These are phyloP conservation scores for Penium margaritaceum DNA, from an alignment of 139 green algal genomes.

Conservation along the genomic window DNA sequence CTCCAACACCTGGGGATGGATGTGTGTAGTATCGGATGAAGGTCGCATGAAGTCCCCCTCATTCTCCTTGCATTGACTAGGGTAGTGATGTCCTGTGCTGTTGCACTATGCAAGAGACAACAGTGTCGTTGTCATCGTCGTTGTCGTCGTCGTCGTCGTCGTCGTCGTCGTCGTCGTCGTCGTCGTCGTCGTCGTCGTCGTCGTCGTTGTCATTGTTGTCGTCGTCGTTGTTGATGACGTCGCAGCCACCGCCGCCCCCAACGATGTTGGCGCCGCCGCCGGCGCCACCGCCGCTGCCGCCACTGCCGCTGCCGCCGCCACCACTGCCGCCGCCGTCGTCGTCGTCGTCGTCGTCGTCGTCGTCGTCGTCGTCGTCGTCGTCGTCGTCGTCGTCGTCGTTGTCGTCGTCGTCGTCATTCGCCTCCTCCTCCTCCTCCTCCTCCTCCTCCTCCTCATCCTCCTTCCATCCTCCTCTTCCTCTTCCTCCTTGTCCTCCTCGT, in stretches of 20 bases:
- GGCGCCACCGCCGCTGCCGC: no score
- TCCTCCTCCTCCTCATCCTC: background rate
- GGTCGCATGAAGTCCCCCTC: no score
- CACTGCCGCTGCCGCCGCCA: no score
- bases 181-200: background rate
- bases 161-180: background rate
- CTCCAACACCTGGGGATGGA: no score
- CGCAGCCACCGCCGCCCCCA: no score
- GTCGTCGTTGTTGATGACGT: no score
- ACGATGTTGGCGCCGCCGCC: slow-evolving; percentile 57
- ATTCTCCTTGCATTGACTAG: no score
- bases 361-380: slow-evolving; percentile 69
- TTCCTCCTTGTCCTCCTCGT: background rate
- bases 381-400: slow-evolving; percentile 66
- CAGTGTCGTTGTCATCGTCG: slow-evolving; percentile 7
- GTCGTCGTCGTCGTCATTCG: no score
- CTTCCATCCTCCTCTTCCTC: background rate
- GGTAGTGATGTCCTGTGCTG: no score
- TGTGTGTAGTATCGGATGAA: no score
- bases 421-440: no score
- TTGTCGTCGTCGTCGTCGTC: background rate
- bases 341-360: slow-evolving; percentile 55
- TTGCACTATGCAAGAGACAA: no score
- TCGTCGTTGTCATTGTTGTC: slow-evolving; percentile 3
- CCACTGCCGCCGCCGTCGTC: slow-evolving; percentile 58